phyloP scores from a whole-genome alignment of 805 yeast genomes.

The Pichia phayaonensis region DNA sequence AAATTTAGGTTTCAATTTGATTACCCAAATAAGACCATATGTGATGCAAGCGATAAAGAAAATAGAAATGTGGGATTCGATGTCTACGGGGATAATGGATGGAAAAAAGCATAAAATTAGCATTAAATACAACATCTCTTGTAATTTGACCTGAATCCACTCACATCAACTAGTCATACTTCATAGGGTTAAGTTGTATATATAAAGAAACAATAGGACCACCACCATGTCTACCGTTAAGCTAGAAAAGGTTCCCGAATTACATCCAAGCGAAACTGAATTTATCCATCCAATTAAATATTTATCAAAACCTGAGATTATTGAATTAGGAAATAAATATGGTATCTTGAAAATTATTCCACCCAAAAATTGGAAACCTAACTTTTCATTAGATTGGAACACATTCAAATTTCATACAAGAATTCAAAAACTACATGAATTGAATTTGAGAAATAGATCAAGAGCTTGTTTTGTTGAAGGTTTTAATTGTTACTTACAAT shows the following conservation, averaged over 20 bases:
- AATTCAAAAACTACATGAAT: constrained; percentile 57
- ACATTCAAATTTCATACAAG: constrained; percentile 61
- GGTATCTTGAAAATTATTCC: constrained; percentile 50
- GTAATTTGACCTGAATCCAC: background rate
- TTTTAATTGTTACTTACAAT: constrained; percentile 46
- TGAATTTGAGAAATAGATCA: constrained; percentile 55
- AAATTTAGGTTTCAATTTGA: background rate
- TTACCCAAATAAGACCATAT: background rate
- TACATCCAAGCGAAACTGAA: constrained; percentile 37
- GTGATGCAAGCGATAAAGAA: background rate
- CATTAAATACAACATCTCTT: background rate
- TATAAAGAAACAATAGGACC: background rate
- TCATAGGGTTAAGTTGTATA: background rate
- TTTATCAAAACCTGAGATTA: constrained; percentile 34
- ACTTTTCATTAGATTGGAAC: constrained; percentile 43
- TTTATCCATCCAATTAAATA: constrained; percentile 44
- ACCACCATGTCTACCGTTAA: background rate
- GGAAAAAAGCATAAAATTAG: background rate
- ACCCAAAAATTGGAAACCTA: constrained; percentile 47
- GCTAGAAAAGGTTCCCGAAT: constrained; percentile 33
- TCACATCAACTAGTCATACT: background rate
- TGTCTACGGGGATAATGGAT: background rate
- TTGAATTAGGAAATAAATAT: constrained; percentile 35
- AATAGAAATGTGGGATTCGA: background rate
- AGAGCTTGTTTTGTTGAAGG: constrained; percentile 56